phyloP scores from a whole-genome alignment of 257 asterid genomes.

The Lithospermum erythrorhizon region DNA sequence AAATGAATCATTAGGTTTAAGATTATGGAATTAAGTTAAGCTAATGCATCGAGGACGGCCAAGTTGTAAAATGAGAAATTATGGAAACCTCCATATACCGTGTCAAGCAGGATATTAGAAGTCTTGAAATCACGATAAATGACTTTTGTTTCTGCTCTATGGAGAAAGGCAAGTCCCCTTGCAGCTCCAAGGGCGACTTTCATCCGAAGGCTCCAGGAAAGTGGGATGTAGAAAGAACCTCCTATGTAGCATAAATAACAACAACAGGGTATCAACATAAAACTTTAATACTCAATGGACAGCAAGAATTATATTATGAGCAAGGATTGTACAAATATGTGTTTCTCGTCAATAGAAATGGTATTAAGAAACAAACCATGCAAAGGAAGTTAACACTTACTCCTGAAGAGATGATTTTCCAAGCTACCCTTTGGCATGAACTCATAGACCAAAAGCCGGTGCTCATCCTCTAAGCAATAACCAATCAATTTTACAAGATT shows the following conservation, averaged over 20 bases:
- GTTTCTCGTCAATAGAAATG: not conserved
- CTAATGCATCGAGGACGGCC: not conserved
- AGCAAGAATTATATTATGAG: not conserved
- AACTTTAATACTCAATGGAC: slow-evolving; percentile 5
- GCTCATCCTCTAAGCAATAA: slow-evolving; percentile 59
- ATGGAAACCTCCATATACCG: no score
- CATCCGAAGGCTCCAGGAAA: slow-evolving; percentile 66
- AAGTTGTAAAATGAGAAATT: no score
- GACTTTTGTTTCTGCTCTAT: slow-evolving; percentile 48
- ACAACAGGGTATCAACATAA: not conserved
- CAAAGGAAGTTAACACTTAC: slow-evolving; percentile 26
- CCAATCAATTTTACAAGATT: slow-evolving; percentile 68
- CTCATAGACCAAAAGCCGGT: slow-evolving; percentile 60
- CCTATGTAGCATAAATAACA: slow-evolving; percentile 22
- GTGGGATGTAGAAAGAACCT: slow-evolving; percentile 65
- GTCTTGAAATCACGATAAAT: slow-evolving; percentile 77
- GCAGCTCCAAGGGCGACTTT: slow-evolving; percentile 69
- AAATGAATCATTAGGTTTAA: not conserved
- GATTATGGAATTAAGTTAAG: not conserved
- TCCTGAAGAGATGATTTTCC: slow-evolving; percentile 64
- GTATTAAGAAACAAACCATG: slow-evolving; percentile 7
- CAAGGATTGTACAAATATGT: slow-evolving; percentile 2
- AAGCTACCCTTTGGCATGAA: slow-evolving; percentile 70
- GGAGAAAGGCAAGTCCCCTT: slow-evolving; percentile 72
- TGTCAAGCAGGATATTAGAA: slow-evolving; percentile 62